Base-by-base conservation (phyloP, 306 rosid genomes). In the Hippophae gyantsensis region DNA sequence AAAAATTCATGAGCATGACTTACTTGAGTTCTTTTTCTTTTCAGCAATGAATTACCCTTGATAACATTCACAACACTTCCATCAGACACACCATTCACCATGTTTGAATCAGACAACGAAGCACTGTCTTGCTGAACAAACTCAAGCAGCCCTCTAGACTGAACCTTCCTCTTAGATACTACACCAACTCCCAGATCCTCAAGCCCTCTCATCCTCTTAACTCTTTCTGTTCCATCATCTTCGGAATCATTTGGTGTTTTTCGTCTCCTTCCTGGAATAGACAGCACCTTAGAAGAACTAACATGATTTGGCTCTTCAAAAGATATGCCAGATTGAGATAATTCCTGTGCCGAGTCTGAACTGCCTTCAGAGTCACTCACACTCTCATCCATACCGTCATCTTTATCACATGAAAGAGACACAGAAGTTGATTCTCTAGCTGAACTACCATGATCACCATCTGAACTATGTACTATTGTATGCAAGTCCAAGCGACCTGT, bases 161-260 rank as follows among this genome's bases (percentile, higher is more conserved):
- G 89, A 46, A 56, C 76, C 75, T 84, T 79, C 60, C 76, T 67
- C 73, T 83, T 92, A 11, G 87, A 74, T 53, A 61, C 72, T 47
- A 82, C 78, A 73, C 89, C 84, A 73, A 79, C 13, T 42, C 96
- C 96, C 32, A 92, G 73, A 73, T 88, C 99, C 73, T 80, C 84
- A 66, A 92, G 96, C 69, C 96, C 99, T 77, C 86, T 88, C 96
- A 92, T 88, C 57, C 89, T 81, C 80, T 85, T 85, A 38, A 88
- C 85, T 66, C 99, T 93, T 82, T 92, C 93, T 14, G 78, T 85
- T 74, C 96, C 98, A 61, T 92, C 98, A 65, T 92, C 99, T 80
- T 92, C 96, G 0, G 96, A 92, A 78, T 88, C 95, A 75, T 92
- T 85, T 61, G 99, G 96, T 58, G 99, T 83, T 80, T 77, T 84